Evolutionary conservation across 2,329 filamentous ascomycete genomes (phyloP).

Genomic region (Ustilaginoidea virens): DNA sequence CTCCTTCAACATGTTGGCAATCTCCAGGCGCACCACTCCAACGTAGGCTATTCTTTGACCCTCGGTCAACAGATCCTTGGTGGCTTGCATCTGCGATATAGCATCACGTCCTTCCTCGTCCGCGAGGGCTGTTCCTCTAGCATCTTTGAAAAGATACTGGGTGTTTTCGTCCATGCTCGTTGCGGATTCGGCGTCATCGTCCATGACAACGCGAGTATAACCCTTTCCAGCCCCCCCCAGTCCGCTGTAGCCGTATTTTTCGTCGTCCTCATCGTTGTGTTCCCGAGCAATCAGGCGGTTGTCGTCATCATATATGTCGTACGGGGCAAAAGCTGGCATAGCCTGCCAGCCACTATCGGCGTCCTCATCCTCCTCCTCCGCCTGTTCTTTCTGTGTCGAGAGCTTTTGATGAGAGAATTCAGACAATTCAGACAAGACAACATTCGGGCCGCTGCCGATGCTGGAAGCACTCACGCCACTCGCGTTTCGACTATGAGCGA

Average conservation of each 20-base stretch:
- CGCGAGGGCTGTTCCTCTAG: conserved; percentile 37
- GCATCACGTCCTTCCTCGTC: conserved; percentile 70
- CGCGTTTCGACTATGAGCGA: conserved; percentile 19
- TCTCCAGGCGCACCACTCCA: conserved; percentile 67
- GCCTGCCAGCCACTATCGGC: conserved; percentile 76
- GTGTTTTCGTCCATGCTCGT: conserved; percentile 98
- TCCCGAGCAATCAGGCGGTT: conserved; percentile 76
- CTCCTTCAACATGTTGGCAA: conserved; percentile 62
- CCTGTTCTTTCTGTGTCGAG: conserved; percentile 38
- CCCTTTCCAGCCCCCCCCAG: conserved; percentile 85
- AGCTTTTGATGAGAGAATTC: conserved; percentile 87
- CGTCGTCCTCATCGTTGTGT: conserved; percentile 53
- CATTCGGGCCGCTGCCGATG: conserved; percentile 10
- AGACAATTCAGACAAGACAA: conserved; percentile 28
- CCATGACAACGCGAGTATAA: conserved; percentile 86
- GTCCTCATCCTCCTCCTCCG: conserved; percentile 40
- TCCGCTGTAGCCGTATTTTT: conserved; percentile 53
- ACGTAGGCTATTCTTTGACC: conserved; percentile 94
- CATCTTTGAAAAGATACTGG: conserved; percentile 79
- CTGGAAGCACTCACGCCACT: conserved; percentile 21
- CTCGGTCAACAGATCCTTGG: conserved; percentile 88
- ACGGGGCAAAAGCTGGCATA: conserved; percentile 86
- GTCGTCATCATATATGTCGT: conserved; percentile 92
- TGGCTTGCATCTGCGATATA: conserved; percentile 82
- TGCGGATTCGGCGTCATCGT: conserved; percentile 85